Conservation (phyloP, 352 stramenopile genomes). For the Globisporangium middletonii region DNA sequence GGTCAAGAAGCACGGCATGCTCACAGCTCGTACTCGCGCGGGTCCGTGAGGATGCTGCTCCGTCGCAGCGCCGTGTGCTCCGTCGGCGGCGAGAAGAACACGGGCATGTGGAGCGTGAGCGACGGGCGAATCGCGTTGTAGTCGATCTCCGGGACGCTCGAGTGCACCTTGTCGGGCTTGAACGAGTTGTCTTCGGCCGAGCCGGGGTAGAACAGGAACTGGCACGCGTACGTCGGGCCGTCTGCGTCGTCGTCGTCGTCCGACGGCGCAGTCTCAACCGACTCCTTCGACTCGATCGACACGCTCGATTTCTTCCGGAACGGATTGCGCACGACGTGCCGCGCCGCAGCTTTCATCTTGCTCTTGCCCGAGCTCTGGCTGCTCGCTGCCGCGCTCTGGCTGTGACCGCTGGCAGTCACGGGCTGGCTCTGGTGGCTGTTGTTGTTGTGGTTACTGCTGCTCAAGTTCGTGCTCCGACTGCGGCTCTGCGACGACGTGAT, state of each 20-base stretch:
- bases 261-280: conserved; percentile 20
- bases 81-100: conserved; percentile 56
- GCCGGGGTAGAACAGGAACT: conserved; percentile 62
- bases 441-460: conserved; percentile 2
- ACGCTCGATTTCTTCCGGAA: conserved; percentile 26
- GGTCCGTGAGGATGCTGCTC: conserved; percentile 39
- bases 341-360: conserved; percentile 3
- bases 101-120: conserved; percentile 50
- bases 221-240: conserved; percentile 12
- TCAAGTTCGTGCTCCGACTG: not conserved
- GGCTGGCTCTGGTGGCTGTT: not conserved
- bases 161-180: conserved; percentile 33
- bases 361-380: not conserved
- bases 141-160: conserved; percentile 31
- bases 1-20: not conserved
- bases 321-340: conserved; percentile 14
- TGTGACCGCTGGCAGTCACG: not conserved
- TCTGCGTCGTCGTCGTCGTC: conserved; percentile 22
- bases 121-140: conserved; percentile 48
- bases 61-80: conserved; percentile 29
- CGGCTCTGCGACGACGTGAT: not conserved
- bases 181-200: conserved; percentile 47
- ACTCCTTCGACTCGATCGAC: conserved; percentile 16
- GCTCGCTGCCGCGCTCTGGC: not conserved
- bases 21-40: conserved; percentile 57